Conservation (phyloP, 805 yeast genomes). For the Maudiozyma bulderi region DNA sequence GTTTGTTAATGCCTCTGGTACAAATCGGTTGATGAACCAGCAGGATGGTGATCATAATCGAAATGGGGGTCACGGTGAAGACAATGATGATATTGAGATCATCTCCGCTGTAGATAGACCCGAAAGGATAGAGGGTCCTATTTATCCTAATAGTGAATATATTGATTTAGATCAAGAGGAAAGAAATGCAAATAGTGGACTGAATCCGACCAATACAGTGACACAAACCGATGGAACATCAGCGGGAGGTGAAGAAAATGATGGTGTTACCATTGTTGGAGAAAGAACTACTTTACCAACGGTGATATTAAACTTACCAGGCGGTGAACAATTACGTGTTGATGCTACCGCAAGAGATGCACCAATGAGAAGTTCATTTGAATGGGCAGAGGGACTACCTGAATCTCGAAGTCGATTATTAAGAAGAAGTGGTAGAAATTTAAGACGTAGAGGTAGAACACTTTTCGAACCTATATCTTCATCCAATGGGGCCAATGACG, state of each 20-base stretch:
- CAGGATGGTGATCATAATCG: not conserved
- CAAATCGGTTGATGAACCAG: constrained; percentile 1
- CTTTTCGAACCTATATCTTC: constrained; percentile 1
- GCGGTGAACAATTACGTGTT: constrained; percentile 18
- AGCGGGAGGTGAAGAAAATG: constrained; percentile 14
- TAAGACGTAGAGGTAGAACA: constrained; percentile 5
- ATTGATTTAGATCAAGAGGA: constrained; percentile 21
- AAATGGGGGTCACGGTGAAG: not conserved
- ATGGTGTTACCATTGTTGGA: constrained; percentile 25
- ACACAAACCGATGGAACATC: no score
- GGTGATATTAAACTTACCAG: constrained; percentile 20
- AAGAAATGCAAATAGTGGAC: not conserved
- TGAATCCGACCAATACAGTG: not conserved
- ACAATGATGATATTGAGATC: constrained; percentile 17
- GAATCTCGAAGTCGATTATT: constrained; percentile 11
- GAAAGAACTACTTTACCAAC: constrained; percentile 20
- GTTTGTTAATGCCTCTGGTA: constrained; percentile 6
- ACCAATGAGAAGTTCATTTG: constrained; percentile 23
- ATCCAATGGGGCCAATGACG: constrained; percentile 3
- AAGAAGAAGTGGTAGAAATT: constrained; percentile 14
- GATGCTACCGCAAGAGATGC: constrained; percentile 15
- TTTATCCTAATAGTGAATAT: constrained; percentile 21
- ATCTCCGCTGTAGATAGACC: constrained; percentile 11
- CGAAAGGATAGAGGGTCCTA: constrained; percentile 10
- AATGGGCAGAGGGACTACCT: constrained; percentile 12